phyloP scores from a whole-genome alignment of 495 filamentous ascomycete genomes.

The Lasiosphaeria miniovina region DNA sequence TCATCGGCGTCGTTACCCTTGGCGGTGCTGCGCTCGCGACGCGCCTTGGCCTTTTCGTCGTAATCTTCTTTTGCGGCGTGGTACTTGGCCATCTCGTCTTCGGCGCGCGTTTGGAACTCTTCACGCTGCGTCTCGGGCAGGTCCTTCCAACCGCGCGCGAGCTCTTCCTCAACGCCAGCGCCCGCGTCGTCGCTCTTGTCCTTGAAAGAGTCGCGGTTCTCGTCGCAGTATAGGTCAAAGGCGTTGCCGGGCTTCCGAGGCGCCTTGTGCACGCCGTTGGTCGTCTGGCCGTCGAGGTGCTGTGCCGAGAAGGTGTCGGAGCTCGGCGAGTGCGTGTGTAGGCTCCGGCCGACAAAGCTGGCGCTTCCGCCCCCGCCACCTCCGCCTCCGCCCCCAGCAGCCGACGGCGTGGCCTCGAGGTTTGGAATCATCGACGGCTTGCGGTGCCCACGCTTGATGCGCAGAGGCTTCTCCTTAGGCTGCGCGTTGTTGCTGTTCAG shows the following conservation, averaged over 20 bases:
- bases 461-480: slow-evolving; percentile 88
- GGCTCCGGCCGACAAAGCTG: slow-evolving; percentile 45
- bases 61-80: slow-evolving; percentile 42
- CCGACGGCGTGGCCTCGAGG: slow-evolving; percentile 17
- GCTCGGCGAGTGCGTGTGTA: slow-evolving; percentile 41
- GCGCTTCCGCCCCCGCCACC: slow-evolving; percentile 30
- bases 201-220: slow-evolving; percentile 37
- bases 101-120: slow-evolving; percentile 41
- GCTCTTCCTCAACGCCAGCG: slow-evolving; percentile 41
- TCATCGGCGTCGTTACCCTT: slow-evolving; percentile 13
- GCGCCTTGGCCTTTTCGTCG: slow-evolving; percentile 21
- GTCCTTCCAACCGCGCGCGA: slow-evolving; percentile 50
- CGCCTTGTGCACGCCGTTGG: slow-evolving; percentile 31
- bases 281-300: slow-evolving; percentile 23
- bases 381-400: slow-evolving; percentile 27
- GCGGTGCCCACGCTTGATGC: slow-evolving; percentile 74
- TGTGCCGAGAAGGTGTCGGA: slow-evolving; percentile 45
- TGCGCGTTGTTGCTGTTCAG: slow-evolving; percentile 37
- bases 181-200: slow-evolving; percentile 30
- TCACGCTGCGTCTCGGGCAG: slow-evolving; percentile 43
- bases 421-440: slow-evolving; percentile 47
- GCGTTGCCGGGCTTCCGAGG: slow-evolving; percentile 44
- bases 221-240: slow-evolving; percentile 53
- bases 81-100: slow-evolving; percentile 39
- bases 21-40: slow-evolving; percentile 11